phyloP scores from a whole-genome alignment of 164 flowering plant genomes.

The Malania oleifera region DNA sequence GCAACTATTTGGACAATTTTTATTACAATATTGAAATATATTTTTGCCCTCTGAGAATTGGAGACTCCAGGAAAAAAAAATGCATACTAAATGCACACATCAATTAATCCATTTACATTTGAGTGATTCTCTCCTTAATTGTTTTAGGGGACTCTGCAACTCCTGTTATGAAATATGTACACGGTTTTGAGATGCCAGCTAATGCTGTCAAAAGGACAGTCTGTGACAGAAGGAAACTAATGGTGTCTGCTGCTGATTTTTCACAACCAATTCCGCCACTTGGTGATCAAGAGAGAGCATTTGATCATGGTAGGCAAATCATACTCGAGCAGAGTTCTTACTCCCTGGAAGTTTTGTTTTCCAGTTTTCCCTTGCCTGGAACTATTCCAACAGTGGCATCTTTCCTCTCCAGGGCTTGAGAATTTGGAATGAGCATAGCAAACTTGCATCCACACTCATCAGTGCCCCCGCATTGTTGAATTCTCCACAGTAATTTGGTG shows the following conservation, averaged over 20 bases:
- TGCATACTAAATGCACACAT: not conserved
- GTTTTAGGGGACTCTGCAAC: not conserved
- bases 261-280: too few species aligned
- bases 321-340: too few species aligned
- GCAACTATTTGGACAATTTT: not conserved
- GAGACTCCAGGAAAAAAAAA: not conserved
- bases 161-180: not conserved
- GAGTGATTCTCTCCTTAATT: not conserved
- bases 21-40: not conserved
- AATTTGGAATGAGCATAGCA: conserved; percentile 55
- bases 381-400: not conserved
- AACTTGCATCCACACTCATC: conserved; percentile 47
- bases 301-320: too few species aligned
- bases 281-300: not conserved
- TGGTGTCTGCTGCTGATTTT: too few species aligned
- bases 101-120: not conserved
- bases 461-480: conserved; percentile 58
- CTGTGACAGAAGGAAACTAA: too few species aligned
- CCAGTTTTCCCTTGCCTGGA: not conserved
- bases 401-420: conserved; percentile 37
- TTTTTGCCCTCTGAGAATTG: not conserved
- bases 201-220: too few species aligned
- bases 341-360: too few species aligned
- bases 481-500: conserved; percentile 62
- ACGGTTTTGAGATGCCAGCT: too few species aligned